phyloP scores from a whole-genome alignment of 176 grass and related monocot genomes.

The Oryza meridionalis region DNA sequence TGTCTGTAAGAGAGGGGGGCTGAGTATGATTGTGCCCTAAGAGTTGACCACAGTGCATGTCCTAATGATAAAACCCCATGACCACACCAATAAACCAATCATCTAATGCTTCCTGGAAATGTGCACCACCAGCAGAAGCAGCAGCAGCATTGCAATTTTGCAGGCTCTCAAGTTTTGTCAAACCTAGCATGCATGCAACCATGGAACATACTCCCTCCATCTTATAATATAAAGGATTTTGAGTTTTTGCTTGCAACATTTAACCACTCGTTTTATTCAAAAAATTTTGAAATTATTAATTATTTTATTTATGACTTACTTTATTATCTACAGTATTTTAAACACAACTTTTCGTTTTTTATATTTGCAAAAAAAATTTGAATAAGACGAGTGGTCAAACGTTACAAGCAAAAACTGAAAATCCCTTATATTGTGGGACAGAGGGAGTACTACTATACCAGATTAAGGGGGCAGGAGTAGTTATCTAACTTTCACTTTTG shows the following conservation, averaged over 20 bases:
- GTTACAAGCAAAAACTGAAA: no score
- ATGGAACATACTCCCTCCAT: neutral
- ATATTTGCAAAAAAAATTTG: no score
- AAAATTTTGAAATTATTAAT: no score
- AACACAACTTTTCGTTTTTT: no score
- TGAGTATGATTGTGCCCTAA: conserved; percentile 49
- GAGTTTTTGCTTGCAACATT: no score
- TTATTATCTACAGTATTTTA: no score
- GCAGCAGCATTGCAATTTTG: conserved; percentile 9
- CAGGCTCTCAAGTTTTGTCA: conserved; percentile 7
- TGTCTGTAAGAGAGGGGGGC: conserved; percentile 47
- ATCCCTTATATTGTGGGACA: no score
- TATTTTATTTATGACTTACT: no score
- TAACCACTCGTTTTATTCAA: no score
- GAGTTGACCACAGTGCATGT: conserved; percentile 52
- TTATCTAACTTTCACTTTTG: conserved; percentile 30
- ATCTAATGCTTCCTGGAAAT: conserved; percentile 37
- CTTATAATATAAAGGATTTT: no score
- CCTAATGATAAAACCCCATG: conserved; percentile 43
- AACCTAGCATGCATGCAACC: conserved; percentile 4
- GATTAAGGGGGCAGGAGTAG: conserved; percentile 21
- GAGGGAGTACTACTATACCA: no score
- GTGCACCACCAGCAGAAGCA: neutral
- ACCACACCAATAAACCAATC: conserved; percentile 52
- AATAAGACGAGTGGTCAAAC: no score